phyloP scores from a whole-genome alignment of 192 early-diverging fungal genomes.

The Dissophora globulifera region DNA sequence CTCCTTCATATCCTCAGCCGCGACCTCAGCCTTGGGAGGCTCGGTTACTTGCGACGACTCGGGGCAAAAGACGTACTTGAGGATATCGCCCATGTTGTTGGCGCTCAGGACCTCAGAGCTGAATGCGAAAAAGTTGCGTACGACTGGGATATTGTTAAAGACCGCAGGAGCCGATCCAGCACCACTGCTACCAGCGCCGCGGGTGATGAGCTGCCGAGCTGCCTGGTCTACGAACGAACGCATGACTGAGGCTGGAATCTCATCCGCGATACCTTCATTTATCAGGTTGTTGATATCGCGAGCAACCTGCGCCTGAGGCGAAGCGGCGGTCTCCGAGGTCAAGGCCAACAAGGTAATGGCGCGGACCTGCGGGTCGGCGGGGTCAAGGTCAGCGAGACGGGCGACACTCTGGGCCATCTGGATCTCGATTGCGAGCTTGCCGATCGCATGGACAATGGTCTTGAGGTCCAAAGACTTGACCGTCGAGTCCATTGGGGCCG shows the following conservation, averaged over 20 bases:
- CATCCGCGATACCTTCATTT: slow-evolving; percentile 5
- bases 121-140: slow-evolving; percentile 47
- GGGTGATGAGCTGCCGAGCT: slow-evolving; percentile 27
- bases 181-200: slow-evolving; percentile 2
- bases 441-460: slow-evolving; percentile 15
- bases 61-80: slow-evolving; percentile 59
- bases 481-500: slow-evolving; percentile 12
- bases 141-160: slow-evolving; percentile 26
- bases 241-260: slow-evolving; percentile 39
- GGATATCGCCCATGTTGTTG: slow-evolving; percentile 50
- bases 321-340: slow-evolving; percentile 24
- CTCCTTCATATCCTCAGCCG: slow-evolving; percentile 20
- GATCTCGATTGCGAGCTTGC: slow-evolving; percentile 48
- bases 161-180: neutral
- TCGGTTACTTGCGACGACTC: slow-evolving; percentile 1
- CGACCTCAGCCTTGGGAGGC: slow-evolving; percentile 8
- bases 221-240: slow-evolving; percentile 22
- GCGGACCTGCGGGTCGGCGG: slow-evolving; percentile 32
- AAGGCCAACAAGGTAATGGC: slow-evolving; percentile 48
- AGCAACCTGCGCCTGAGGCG: slow-evolving; percentile 33
- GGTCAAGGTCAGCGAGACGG: slow-evolving; percentile 24
- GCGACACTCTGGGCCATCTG: slow-evolving; percentile 56
- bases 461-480: slow-evolving; percentile 22
- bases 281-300: slow-evolving; percentile 52
- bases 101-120: slow-evolving; percentile 45